Conservation (phyloP, 2,329 filamentous ascomycete species). For the Scedosporium aurantiacum region DNA sequence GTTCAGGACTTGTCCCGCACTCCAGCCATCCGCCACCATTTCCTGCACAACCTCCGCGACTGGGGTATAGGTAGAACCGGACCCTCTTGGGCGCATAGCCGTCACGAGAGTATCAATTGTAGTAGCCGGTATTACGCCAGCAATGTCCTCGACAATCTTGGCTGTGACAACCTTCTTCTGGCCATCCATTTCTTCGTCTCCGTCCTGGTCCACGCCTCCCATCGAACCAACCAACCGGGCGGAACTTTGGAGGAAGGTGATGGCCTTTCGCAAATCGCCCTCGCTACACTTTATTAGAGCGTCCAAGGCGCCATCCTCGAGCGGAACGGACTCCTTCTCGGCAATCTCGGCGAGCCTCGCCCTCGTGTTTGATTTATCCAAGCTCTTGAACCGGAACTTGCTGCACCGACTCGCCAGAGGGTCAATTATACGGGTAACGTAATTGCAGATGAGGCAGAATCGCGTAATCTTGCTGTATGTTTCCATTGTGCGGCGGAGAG, state of each 20-base stretch:
- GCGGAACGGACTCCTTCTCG: slow-evolving; percentile 58
- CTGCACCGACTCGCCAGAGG: slow-evolving; percentile 85
- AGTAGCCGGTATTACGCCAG: slow-evolving; percentile 73
- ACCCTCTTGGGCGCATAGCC: slow-evolving; percentile 63
- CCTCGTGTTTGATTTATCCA: slow-evolving; percentile 78
- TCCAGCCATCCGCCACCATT: slow-evolving; percentile 94
- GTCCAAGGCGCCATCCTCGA: slow-evolving; percentile 72
- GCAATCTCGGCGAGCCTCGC: slow-evolving; percentile 76
- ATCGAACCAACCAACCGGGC: slow-evolving; percentile 71
- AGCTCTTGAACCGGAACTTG: slow-evolving; percentile 95
- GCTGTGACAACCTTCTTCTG: slow-evolving; percentile 57
- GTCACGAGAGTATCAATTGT: slow-evolving; percentile 61
- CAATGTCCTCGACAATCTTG: slow-evolving; percentile 82
- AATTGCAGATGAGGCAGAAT: slow-evolving; percentile 97
- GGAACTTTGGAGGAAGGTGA: slow-evolving; percentile 93
- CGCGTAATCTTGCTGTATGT: slow-evolving; percentile 93
- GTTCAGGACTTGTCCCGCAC: slow-evolving; percentile 73
- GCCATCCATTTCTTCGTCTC: slow-evolving; percentile 51
- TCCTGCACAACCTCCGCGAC: slow-evolving; percentile 76
- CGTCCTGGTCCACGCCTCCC: slow-evolving; percentile 34
- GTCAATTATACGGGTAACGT: slow-evolving; percentile 96
- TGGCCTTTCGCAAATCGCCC: slow-evolving; percentile 89
- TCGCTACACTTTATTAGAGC: slow-evolving; percentile 80
- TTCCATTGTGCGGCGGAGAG: slow-evolving; percentile 92
- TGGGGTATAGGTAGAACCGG: slow-evolving; percentile 55